Evolutionary conservation across 2,329 filamentous ascomycete species (phyloP), one percentile per base, ranked within the genome.

Genomic region (Penicillium sp.): DNA sequence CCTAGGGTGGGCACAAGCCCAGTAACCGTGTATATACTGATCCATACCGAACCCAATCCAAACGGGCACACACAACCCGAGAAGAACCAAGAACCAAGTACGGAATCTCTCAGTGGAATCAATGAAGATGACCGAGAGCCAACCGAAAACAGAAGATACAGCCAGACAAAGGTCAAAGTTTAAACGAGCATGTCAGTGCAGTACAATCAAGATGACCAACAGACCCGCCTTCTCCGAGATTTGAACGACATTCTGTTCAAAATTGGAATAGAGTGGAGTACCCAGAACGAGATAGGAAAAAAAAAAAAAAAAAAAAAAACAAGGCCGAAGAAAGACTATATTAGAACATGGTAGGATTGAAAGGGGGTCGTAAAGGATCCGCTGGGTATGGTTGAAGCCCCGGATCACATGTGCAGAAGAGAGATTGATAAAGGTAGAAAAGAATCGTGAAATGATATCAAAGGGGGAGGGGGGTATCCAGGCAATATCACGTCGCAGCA

Each of bases 201-300:
- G 61, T 67, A 46, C 69, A 72, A 41, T 63, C 15, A 72, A 72
- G 69, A 70, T 58, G 68, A 71, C 68, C 69, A 54, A 65, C 56
- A 42, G 13, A 15, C 39, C 20, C 39, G 26, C 20, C 29, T 29
- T 29, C 39, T 29, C 29, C 26, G 24, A 15, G 20, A 20, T 12
- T 42, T 17, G 39, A 20, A 29, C 29, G 39, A 42, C 39, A 39
- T 27, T 30, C 48, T 20, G 24, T 42, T 24, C 33, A 26, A 29
- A 24, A 42, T 20, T 24, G 9, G n/a, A 15, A 20, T 21, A 23
- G 51, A 39, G 18, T 33, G 34, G 26, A 23, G 30, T 33, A 10
- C 26, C 29, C 36, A 39, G 41, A 42, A 30, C n/a, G n/a, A n/a
- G n/a, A 42, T n/a, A 24, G 13, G 18, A 18, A 27, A 23, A 44